These are phyloP conservation scores for Chamaecrista fasciculata DNA, from an alignment of 306 rosid species.

Conservation along the genomic window DNA sequence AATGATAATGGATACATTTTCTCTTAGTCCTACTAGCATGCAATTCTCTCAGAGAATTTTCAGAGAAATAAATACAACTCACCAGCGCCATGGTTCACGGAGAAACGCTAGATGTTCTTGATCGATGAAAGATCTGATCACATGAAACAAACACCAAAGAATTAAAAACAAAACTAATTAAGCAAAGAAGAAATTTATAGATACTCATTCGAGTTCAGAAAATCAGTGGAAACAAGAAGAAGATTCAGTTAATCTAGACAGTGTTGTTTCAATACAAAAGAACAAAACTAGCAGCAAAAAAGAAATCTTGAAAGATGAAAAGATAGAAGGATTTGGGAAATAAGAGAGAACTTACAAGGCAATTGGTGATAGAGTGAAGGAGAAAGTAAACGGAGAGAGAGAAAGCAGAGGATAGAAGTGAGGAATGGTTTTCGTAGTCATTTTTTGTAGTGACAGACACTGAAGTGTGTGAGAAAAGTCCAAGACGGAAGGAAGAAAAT, in stretches of 20 bases:
- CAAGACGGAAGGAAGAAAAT: no score
- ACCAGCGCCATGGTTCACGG: constrained; percentile 63
- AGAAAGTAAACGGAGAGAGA: background rate
- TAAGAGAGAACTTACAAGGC: constrained; percentile 10
- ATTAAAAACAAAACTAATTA: background rate
- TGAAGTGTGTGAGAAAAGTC: no score
- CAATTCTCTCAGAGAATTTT: background rate
- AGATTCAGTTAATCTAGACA: background rate
- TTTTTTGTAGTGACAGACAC: no score
- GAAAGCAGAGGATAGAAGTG: background rate
- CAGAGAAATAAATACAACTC: constrained; percentile 13
- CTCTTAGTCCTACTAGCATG: no score
- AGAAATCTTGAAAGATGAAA: background rate
- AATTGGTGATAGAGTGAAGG: background rate
- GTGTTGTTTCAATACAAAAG: background rate
- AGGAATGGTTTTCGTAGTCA: background rate
- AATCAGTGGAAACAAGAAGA: background rate
- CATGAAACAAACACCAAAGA: background rate
- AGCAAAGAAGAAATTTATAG: background rate
- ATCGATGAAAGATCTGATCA: constrained; percentile 50
- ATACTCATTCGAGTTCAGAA: background rate
- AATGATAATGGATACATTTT: no score
- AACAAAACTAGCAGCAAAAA: background rate
- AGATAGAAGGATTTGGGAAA: background rate
- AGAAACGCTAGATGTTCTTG: constrained; percentile 36